Evolutionary conservation across 2,329 filamentous ascomycete species (phyloP).

Genomic region (Lasiodiplodia sp.): DNA sequence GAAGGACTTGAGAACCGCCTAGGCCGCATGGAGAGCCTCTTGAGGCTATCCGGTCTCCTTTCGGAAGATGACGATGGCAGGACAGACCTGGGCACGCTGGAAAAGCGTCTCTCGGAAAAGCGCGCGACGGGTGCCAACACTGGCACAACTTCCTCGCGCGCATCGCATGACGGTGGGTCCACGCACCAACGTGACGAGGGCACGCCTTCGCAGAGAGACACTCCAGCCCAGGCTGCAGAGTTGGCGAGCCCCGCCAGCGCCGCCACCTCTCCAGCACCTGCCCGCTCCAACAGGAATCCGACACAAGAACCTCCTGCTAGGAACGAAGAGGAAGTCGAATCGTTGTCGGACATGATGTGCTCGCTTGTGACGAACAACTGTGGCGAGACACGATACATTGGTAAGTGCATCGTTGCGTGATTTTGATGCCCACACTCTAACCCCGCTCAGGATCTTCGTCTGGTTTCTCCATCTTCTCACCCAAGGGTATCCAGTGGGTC

Average conservation of each 20-base stretch:
- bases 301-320: constrained; percentile 49
- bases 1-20: constrained; percentile 94
- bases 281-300: constrained; percentile 47
- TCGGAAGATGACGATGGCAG: constrained; percentile 84
- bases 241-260: constrained; percentile 59
- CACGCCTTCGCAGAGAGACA: constrained; percentile 50
- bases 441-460: constrained; percentile 80
- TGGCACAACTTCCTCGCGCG: constrained; percentile 37
- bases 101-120: constrained; percentile 72
- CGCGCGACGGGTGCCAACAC: constrained; percentile 38
- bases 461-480: constrained; percentile 98
- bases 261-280: constrained; percentile 58
- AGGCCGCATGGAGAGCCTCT: constrained; percentile 91
- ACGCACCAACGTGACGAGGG: constrained; percentile 10
- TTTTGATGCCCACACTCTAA: constrained; percentile 1
- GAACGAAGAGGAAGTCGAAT: constrained; percentile 74
- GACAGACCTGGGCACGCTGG: constrained; percentile 86
- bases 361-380: constrained; percentile 93
- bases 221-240: constrained; percentile 53
- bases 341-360: constrained; percentile 98
- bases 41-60: constrained; percentile 85
- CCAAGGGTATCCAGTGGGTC: constrained; percentile 97
- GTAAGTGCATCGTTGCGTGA: constrained; percentile 53
- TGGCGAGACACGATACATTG: constrained; percentile 95
- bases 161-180: constrained; percentile 26